Conservation (phyloP, 2,329 filamentous ascomycete genomes). For the Hymenoscyphus scutula region DNA sequence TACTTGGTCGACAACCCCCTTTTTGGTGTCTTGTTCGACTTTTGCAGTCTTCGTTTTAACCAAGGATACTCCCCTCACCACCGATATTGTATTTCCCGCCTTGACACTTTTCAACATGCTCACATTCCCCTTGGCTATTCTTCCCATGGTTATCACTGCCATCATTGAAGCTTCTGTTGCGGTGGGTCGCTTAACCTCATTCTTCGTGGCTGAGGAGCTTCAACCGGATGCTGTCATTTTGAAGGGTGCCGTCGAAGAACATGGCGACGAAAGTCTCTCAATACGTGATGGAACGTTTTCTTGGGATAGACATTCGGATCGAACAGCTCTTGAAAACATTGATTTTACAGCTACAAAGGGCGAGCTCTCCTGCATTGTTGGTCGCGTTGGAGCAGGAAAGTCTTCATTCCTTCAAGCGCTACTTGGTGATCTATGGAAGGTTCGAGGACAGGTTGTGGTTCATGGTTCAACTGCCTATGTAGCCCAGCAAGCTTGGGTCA, state of each 20-base stretch:
- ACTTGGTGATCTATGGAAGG: constrained; percentile 89
- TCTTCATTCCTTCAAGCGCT: constrained; percentile 88
- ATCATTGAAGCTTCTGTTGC: constrained; percentile 96
- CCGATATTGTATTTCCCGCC: constrained; percentile 93
- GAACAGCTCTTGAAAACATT: constrained; percentile 74
- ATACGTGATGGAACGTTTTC: constrained; percentile 87
- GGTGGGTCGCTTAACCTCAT: constrained; percentile 78
- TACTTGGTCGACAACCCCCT: constrained; percentile 96
- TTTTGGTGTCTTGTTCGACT: constrained; percentile 94
- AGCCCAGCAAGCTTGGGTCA: constrained; percentile 90
- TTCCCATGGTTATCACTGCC: constrained; percentile 97
- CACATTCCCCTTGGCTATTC: constrained; percentile 87
- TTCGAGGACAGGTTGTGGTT: constrained; percentile 77
- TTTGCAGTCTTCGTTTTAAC: constrained; percentile 93
- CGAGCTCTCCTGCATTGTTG: constrained; percentile 88
- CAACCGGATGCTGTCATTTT: constrained; percentile 77
- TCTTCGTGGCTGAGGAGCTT: constrained; percentile 83
- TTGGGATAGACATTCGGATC: constrained; percentile 81
- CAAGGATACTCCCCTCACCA: constrained; percentile 75
- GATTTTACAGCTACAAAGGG: constrained; percentile 88
- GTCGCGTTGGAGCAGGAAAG: constrained; percentile 91
- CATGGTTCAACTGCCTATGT: constrained; percentile 87
- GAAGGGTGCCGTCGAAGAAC: constrained; percentile 67
- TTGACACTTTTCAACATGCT: constrained; percentile 91
- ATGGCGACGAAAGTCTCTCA: constrained; percentile 81